Evolutionary conservation across 148 eudicot genomes (phyloP).

Genomic region (Chenopodium quinoa): DNA sequence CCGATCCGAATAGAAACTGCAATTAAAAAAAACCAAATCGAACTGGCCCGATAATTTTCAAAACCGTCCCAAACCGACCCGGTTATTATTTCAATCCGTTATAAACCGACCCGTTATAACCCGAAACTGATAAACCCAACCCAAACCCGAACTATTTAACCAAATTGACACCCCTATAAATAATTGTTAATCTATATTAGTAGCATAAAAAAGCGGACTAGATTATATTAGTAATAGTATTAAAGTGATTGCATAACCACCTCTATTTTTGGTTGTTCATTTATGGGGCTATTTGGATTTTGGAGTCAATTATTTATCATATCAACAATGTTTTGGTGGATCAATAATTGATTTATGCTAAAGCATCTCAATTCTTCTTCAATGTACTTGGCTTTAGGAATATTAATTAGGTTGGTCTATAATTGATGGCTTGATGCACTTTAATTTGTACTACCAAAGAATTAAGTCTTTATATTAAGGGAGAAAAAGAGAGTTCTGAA

Average conservation of each 20-base stretch:
- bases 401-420: background rate
- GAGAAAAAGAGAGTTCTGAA: no score
- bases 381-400: background rate
- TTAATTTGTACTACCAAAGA: background rate
- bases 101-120: no score
- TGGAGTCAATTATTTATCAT: background rate
- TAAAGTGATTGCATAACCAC: background rate
- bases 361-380: slow-evolving; percentile 1
- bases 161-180: no score
- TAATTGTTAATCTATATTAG: no score
- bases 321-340: slow-evolving; percentile 5
- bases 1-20: no score
- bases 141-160: no score
- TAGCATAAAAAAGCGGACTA: background rate
- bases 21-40: no score
- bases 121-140: no score
- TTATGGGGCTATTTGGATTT: background rate
- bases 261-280: background rate
- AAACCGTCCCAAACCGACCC: no score
- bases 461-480: background rate
- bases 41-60: no score
- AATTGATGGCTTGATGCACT: background rate
- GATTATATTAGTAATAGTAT: background rate
- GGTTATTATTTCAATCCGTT: no score
- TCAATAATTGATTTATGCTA: slow-evolving; percentile 4